phyloP scores from a whole-genome alignment of 2,329 filamentous ascomycete species.

The Colletotrichum gloeosporioides region DNA sequence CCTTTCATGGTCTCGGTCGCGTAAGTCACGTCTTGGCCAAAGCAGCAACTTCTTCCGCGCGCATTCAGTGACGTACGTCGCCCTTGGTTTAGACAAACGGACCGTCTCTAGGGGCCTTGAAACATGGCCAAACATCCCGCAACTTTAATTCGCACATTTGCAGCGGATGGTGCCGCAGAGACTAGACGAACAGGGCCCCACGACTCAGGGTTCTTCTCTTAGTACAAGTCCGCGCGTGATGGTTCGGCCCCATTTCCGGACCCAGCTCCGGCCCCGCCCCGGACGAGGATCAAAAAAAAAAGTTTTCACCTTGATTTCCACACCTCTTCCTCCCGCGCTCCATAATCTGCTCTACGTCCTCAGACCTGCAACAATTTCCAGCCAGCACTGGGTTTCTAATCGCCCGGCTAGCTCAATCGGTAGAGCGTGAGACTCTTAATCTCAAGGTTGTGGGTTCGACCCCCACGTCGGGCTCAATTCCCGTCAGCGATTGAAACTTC shows the following conservation, averaged over 20 bases:
- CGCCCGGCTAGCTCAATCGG: constrained; percentile 71
- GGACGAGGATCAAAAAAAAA: not conserved
- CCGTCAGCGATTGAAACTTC: constrained; percentile 16
- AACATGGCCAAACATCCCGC: not conserved
- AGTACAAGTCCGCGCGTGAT: not conserved
- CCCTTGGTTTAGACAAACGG: not conserved
- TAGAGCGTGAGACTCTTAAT: constrained; percentile 78
- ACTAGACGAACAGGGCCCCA: not conserved
- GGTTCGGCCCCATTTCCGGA: not conserved
- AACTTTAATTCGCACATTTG: not conserved
- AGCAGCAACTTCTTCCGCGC: not conserved
- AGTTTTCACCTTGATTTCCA: not conserved
- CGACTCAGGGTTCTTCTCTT: not conserved
- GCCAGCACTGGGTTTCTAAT: constrained; percentile 22
- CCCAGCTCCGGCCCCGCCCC: not conserved
- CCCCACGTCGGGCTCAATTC: constrained; percentile 22
- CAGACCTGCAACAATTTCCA: not conserved
- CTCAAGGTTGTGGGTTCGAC: constrained; percentile 64
- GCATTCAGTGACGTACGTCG: not conserved
- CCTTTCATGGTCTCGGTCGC: not conserved
- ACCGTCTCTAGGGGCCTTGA: not conserved
- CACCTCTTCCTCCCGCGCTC: not conserved
- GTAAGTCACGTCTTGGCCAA: not conserved
- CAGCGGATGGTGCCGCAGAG: not conserved
- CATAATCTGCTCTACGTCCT: not conserved